Evolutionary conservation across 257 asterid species (phyloP).

Genomic region (Solanum arcanum): DNA sequence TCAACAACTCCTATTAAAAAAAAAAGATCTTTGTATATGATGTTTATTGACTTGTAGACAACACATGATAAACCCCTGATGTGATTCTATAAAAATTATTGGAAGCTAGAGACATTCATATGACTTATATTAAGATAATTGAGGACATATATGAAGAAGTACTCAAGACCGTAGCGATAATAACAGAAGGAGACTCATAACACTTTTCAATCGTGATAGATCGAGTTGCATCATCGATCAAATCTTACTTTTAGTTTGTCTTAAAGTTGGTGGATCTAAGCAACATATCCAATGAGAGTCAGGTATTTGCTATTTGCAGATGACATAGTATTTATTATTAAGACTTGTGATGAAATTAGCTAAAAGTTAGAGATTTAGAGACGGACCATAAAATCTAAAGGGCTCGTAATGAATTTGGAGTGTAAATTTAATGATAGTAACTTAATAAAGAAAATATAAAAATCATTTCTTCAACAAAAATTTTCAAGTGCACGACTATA

Average conservation of each 20-base stretch:
- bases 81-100: background rate
- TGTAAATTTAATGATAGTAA: too few species aligned
- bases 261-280: background rate
- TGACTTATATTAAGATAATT: background rate
- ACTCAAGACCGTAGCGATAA: background rate
- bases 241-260: too few species aligned
- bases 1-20: background rate
- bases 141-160: background rate
- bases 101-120: background rate
- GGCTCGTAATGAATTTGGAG: too few species aligned
- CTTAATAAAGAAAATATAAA: too few species aligned
- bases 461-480: too few species aligned
- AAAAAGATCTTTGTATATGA: background rate
- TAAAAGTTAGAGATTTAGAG: background rate
- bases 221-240: background rate
- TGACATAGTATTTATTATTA: too few species aligned
- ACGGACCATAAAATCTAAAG: background rate
- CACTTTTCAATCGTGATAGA: background rate
- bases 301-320: background rate
- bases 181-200: background rate
- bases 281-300: too few species aligned
- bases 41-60: background rate
- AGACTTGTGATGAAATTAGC: background rate
- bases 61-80: too few species aligned
- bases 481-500: background rate